A percentile compares a stretch with the other conserved stretches of the same genome.
These are phyloP conservation scores for Erythrobasidium yunnanense DNA, from an alignment of 768 basidiomycete species.

Conservation along the genomic window DNA sequence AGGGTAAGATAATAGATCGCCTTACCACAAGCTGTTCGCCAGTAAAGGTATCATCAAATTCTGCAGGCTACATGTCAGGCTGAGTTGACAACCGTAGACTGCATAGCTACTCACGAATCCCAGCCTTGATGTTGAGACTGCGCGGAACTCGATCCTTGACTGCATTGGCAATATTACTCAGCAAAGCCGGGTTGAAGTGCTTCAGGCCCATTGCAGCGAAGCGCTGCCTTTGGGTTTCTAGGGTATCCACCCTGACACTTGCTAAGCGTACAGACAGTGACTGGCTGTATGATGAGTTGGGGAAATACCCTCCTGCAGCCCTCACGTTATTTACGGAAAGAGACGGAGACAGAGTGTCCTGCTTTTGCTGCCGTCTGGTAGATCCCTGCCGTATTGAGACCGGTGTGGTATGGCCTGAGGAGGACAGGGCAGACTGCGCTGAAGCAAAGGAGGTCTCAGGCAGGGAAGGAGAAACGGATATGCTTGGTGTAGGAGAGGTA, in stretches of 20 bases:
- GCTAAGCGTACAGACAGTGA: not conserved
- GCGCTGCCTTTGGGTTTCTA: not conserved
- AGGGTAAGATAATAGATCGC: too few relatives aligned
- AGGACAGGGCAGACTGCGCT: not conserved
- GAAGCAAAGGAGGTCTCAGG: not conserved
- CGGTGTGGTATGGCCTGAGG: not conserved
- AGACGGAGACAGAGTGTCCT: slow-evolving; percentile 11
- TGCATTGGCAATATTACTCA: slow-evolving; percentile 79
- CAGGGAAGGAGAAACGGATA: slow-evolving; percentile 12
- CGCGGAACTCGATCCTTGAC: slow-evolving; percentile 80
- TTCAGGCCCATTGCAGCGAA: not conserved
- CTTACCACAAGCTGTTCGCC: slow-evolving; percentile 52
- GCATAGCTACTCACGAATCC: slow-evolving; percentile 56
- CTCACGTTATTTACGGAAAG: too few relatives aligned
- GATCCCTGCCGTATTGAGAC: too few relatives aligned
- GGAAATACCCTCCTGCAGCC: too few relatives aligned
- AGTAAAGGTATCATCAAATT: not conserved
- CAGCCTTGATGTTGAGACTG: slow-evolving; percentile 69
- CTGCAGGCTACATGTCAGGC: too few relatives aligned
- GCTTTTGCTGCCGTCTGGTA: too few relatives aligned
- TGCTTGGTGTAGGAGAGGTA: slow-evolving; percentile 2
- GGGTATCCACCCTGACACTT: too few relatives aligned
- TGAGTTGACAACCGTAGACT: too few relatives aligned
- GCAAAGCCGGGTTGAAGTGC: slow-evolving; percentile 65
- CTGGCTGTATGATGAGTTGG: too few relatives aligned